Evolutionary conservation across 352 stramenopile species (phyloP).

Genomic region (Globisporangium alternatum): DNA sequence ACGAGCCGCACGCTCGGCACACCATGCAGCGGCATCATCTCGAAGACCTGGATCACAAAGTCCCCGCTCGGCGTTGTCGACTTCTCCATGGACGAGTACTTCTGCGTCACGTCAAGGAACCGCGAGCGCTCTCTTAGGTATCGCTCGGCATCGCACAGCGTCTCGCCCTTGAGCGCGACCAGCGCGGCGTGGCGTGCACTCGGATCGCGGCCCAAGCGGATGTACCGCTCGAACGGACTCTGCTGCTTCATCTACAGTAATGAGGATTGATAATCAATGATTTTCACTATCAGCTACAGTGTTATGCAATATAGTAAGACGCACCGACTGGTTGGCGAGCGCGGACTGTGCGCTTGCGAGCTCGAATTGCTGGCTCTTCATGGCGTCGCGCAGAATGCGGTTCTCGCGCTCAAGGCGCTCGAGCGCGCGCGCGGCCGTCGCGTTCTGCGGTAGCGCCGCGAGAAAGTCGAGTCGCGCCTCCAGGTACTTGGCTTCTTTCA

Average conservation of each 20-base stretch:
- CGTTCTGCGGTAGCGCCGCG: conserved; percentile 11
- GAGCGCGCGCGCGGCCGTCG: conserved; percentile 1
- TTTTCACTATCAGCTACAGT: background rate
- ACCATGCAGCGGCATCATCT: conserved; percentile 15
- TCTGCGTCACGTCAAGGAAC: conserved; percentile 24
- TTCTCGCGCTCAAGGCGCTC: conserved; percentile 15
- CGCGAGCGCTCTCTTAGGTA: conserved; percentile 8
- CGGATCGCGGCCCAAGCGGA: background rate
- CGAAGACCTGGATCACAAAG: conserved; percentile 22
- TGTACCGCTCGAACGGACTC: background rate
- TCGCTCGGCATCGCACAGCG: conserved; percentile 1
- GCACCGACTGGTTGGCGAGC: conserved; percentile 20
- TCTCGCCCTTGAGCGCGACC: conserved; percentile 2
- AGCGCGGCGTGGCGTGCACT: conserved; percentile 1
- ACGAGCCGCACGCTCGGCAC: conserved; percentile 8
- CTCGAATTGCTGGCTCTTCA: conserved; percentile 15
- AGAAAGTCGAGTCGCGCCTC: conserved; percentile 15
- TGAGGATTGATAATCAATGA: background rate
- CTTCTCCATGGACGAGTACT: conserved; percentile 29
- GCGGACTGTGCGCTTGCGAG: conserved; percentile 20
- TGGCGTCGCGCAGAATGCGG: conserved; percentile 9
- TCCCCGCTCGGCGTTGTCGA: conserved; percentile 27
- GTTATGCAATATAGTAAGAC: background rate
- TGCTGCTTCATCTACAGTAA: conserved; percentile 1
- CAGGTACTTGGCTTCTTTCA: conserved; percentile 16